A percentile compares a stretch with the other conserved stretches of the same genome.
Conservation (phyloP, 2,329 filamentous ascomycete genomes). For the Talaromyces albobiverticillius region DNA sequence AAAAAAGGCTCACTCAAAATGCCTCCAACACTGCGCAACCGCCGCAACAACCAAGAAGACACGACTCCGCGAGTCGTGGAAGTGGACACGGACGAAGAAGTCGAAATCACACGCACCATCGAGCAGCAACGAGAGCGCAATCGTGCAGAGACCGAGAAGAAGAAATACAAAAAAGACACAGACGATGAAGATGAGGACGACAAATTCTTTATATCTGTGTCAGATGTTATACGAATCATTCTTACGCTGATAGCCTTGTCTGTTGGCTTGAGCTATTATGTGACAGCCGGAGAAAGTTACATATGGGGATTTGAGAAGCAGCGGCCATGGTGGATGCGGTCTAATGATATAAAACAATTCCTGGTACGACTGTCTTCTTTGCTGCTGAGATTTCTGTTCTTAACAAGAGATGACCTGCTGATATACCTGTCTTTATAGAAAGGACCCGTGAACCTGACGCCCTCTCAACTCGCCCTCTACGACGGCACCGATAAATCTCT, state of each 20-base stretch:
- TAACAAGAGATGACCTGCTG: neutral
- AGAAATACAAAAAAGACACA: conserved; percentile 1
- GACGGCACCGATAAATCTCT: conserved; percentile 72
- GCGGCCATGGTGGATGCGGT: conserved; percentile 60
- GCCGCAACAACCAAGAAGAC: conserved; percentile 2
- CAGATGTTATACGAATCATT: conserved; percentile 69
- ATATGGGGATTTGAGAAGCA: conserved; percentile 59
- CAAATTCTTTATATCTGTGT: conserved; percentile 36
- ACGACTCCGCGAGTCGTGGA: conserved; percentile 12
- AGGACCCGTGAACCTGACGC: conserved; percentile 68
- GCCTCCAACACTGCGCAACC: conserved; percentile 12
- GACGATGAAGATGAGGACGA: conserved; percentile 20
- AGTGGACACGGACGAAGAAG: conserved; percentile 16
- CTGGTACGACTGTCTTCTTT: conserved; percentile 46
- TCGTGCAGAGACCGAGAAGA: conserved; percentile 3
- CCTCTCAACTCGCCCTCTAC: conserved; percentile 68
- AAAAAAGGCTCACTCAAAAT: too few relatives aligned
- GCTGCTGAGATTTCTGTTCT: neutral
- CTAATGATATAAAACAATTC: conserved; percentile 58
- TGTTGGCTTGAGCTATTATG: conserved; percentile 70
- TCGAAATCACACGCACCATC: conserved; percentile 14
- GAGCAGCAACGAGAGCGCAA: conserved; percentile 10
- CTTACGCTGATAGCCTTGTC: conserved; percentile 65
- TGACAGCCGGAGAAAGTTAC: conserved; percentile 67
- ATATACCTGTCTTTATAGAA: conserved; percentile 33